Base-by-base conservation (phyloP, 805 yeast species). In the Maudiozyma pseudohumilis region DNA sequence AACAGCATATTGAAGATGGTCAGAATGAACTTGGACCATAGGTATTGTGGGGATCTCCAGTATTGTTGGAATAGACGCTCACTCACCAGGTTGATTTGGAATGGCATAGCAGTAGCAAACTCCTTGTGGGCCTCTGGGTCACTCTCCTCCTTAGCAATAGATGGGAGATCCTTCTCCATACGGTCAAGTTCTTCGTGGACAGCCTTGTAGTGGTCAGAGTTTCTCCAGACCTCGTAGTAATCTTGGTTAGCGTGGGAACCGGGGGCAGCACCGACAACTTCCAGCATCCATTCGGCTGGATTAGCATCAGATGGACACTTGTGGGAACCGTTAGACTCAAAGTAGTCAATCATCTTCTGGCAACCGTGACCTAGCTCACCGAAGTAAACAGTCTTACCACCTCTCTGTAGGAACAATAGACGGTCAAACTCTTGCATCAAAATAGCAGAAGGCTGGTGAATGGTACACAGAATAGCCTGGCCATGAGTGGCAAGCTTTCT, bases 221-320 rank as follows among this genome's bases (percentile, higher is more conserved):
- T 68, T 56, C 71, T 60, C 95, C 96, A 84, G 34, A 80, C 85
- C 52, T 81, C 79, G 52, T 74, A 68, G 51, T 78, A 81, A 57
- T 81, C 83, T 59, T 77, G 82, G 34, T 68, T 67, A 18, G 86
- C 82, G 49, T 75, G 80, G 27, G 84, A 73, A 38, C 86, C 87
- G 5, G 88, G 87, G 29, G 87, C 86, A 38, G 87, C 87, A 52
- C 88, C 87, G 50, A 80, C 81, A 45, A 78, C 82, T 46, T 81
- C 81, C 60, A 86, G 66, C 94, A 86, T 86, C 92, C 94, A 86
- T 64, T 84, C 95, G 11, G 88, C 89, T 21, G 89, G 89, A 47
- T 81, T 81, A 6, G 84, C 86, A 29, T 68, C 66, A 7, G 67
- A 62, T 13, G 88, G 86, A 63, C 88, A 81, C 39, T 65, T 64